phyloP scores from a whole-genome alignment of 2,329 filamentous ascomycete genomes.

The Bipolaris oryzae region DNA sequence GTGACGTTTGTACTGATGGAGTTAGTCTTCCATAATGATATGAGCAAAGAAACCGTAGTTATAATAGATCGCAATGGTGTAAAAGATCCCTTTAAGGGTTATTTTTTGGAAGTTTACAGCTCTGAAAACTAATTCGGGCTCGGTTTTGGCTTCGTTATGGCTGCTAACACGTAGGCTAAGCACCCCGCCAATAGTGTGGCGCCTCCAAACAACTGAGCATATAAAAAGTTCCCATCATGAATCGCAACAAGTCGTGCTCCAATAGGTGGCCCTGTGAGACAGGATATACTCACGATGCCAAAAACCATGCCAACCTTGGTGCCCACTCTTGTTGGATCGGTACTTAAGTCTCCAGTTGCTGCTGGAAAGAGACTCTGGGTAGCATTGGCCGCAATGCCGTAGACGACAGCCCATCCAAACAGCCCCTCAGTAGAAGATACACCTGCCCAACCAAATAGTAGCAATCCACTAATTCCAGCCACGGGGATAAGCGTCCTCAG shows the following conservation, averaged over 20 bases:
- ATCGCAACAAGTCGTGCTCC: background rate
- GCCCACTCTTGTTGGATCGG: background rate
- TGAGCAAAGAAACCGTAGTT: no score
- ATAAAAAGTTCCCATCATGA: background rate
- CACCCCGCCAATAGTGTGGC: background rate
- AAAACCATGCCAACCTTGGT: no score
- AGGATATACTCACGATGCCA: no score
- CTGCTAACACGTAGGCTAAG: background rate
- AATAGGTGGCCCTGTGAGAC: background rate
- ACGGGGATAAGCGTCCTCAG: no score
- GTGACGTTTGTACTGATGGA: no score
- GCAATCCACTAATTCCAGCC: no score
- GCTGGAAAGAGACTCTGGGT: background rate
- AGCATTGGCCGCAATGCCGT: background rate
- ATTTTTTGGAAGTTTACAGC: no score
- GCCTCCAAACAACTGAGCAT: background rate
- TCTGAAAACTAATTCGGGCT: no score
- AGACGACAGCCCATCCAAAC: background rate
- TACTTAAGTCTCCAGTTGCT: background rate
- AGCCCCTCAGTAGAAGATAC: background rate
- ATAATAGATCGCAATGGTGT: no score
- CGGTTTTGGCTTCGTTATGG: background rate
- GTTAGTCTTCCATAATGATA: no score
- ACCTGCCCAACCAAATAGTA: no score
- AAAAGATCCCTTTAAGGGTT: no score